A percentile compares a stretch with the other conserved stretches of the same genome.
Evolutionary conservation across 2,329 filamentous ascomycete species (phyloP).

Genomic region (Orbilia brochopaga): DNA sequence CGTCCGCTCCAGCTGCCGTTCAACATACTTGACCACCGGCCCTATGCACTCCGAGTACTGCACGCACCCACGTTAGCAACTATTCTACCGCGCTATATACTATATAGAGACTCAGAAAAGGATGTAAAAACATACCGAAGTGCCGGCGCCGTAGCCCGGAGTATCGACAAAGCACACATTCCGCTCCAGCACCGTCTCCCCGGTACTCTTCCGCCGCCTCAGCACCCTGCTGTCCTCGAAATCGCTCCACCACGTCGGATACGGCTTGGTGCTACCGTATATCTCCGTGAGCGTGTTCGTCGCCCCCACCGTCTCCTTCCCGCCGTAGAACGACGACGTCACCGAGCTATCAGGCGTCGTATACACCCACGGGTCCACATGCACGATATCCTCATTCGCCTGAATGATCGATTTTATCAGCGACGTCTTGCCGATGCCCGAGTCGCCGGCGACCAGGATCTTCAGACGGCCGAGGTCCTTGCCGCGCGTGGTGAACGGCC

Average conservation of each 20-base stretch:
- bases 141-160: conserved; percentile 66
- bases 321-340: conserved; percentile 53
- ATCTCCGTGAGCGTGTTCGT: conserved; percentile 67
- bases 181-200: conserved; percentile 80
- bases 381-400: conserved; percentile 86
- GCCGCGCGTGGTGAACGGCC: conserved; percentile 87
- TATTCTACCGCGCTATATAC: not conserved
- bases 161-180: conserved; percentile 96
- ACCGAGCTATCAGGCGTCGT: conserved; percentile 50
- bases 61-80: conserved; percentile 17
- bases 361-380: conserved; percentile 73
- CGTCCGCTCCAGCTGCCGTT: conserved; percentile 70
- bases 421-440: conserved; percentile 84
- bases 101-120: not conserved
- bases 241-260: conserved; percentile 88
- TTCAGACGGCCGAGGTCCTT: conserved; percentile 85
- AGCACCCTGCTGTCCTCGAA: conserved; percentile 69
- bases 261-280: conserved; percentile 80
- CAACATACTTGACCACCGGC: conserved; percentile 72
- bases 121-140: conserved; percentile 61
- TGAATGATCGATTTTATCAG: conserved; percentile 88
- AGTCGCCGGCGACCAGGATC: conserved; percentile 80
- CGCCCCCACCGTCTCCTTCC: conserved; percentile 48
- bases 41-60: conserved; percentile 66
- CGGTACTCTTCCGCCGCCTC: conserved; percentile 71